phyloP scores from a whole-genome alignment of 768 basidiomycete species.

The Sistotremastrum niveocremeum region DNA sequence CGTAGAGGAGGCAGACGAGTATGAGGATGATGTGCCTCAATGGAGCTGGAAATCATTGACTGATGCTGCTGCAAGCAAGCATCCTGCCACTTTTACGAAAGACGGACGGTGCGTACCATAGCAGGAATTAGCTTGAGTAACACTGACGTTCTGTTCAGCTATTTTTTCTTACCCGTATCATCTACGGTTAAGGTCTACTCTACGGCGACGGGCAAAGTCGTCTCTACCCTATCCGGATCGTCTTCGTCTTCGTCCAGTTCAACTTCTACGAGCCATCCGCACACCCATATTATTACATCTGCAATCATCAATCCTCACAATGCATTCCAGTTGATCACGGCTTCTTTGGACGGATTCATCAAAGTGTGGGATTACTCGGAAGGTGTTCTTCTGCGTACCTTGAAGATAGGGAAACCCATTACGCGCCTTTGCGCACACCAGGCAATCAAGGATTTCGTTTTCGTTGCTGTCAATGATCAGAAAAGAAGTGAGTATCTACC shows the following conservation, averaged over 20 bases:
- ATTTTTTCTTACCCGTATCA: conserved; percentile 83
- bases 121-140: not conserved
- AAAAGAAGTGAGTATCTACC: not conserved
- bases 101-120: conserved; percentile 58
- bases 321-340: conserved; percentile 79
- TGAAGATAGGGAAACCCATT: conserved; percentile 58
- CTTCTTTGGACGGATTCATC: conserved; percentile 69
- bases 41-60: conserved; percentile 67
- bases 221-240: conserved; percentile 65
- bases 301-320: conserved; percentile 74
- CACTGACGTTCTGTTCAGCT: conserved; percentile 29
- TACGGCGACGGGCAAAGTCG: conserved; percentile 58
- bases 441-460: conserved; percentile 51
- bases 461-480: conserved; percentile 35
- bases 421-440: conserved; percentile 60
- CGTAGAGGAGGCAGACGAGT: no score
- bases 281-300: conserved; percentile 51
- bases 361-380: conserved; percentile 93
- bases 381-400: conserved; percentile 59
- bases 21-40: conserved; percentile 8
- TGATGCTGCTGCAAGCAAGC: conserved; percentile 48
- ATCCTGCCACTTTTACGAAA: conserved; percentile 70
- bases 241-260: conserved; percentile 15
- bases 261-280: conserved; percentile 20
- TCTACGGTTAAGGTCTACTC: conserved; percentile 77